These are phyloP conservation scores for Boletus bicolor DNA, from an alignment of 768 basidiomycete genomes.

Conservation along the genomic window DNA sequence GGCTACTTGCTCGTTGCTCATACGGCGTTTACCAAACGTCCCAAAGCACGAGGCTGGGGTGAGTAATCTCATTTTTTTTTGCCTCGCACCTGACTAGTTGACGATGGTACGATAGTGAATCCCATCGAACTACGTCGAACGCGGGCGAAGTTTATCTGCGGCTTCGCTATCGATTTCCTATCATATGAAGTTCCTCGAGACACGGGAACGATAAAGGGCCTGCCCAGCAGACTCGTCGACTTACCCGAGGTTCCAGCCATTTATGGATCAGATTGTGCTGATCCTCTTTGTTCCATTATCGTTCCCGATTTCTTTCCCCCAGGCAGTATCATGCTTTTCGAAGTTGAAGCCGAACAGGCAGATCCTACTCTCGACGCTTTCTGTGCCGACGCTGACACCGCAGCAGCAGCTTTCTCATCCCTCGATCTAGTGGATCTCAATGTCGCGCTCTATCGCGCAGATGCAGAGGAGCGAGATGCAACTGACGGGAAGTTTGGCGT, in stretches of 20 bases:
- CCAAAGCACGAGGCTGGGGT: constrained; percentile 81
- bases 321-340: constrained; percentile 90
- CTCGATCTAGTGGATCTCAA: constrained; percentile 89
- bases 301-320: constrained; percentile 94
- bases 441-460: constrained; percentile 77
- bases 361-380: constrained; percentile 69
- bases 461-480: constrained; percentile 89
- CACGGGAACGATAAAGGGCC: constrained; percentile 58
- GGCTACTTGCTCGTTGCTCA: constrained; percentile 92
- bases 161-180: constrained; percentile 66
- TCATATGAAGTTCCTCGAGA: constrained; percentile 56
- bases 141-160: constrained; percentile 75
- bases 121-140: constrained; percentile 83
- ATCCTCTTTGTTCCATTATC: constrained; percentile 71
- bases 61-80: constrained; percentile 25
- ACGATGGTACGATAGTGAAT: constrained; percentile 49
- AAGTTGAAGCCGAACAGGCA: constrained; percentile 75
- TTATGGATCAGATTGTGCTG: constrained; percentile 61
- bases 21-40: constrained; percentile 84
- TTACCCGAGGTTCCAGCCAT: constrained; percentile 57
- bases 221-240: constrained; percentile 66
- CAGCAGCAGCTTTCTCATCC: constrained; percentile 65
- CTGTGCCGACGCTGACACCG: constrained; percentile 69
- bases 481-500: constrained; percentile 76
- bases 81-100: background rate